Percentiles rank a stretch among this genome's conserved stretches.
Conservation (phyloP, 164 flowering plant species). For the Vitis riparia region DNA sequence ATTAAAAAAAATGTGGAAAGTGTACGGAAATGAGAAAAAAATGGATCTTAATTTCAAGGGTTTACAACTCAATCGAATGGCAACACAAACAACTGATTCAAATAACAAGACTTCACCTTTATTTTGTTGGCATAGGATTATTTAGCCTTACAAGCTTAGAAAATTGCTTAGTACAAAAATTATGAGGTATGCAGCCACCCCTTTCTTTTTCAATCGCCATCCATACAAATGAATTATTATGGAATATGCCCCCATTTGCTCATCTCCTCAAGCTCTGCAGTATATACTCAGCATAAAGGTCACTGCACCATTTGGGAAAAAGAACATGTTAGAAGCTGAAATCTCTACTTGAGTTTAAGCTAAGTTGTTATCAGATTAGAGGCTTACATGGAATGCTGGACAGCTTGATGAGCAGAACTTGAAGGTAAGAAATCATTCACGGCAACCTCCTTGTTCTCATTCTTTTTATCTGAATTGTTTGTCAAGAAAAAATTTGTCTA, state of each 20-base stretch:
- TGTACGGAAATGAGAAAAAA: too few species aligned
- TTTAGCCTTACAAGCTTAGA: neutral
- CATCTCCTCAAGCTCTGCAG: constrained; percentile 50
- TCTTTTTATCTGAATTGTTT: constrained; percentile 58
- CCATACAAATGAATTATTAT: constrained; percentile 9
- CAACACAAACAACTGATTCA: neutral
- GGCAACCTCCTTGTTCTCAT: constrained; percentile 71
- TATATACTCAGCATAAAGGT: constrained; percentile 61
- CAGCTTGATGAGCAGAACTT: constrained; percentile 41
- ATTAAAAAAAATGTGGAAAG: too few species aligned
- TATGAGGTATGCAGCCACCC: neutral
- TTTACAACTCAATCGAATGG: too few species aligned
- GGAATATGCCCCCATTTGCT: neutral
- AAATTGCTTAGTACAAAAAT: neutral
- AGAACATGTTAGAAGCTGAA: too few species aligned
- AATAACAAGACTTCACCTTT: neutral
- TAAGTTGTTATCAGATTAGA: neutral
- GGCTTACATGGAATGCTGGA: constrained; percentile 62
- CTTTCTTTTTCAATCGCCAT: neutral
- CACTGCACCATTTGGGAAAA: constrained; percentile 33
- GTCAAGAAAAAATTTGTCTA: constrained; percentile 26
- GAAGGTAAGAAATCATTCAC: constrained; percentile 58
- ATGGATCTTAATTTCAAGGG: too few species aligned
- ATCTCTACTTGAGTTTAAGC: too few species aligned
- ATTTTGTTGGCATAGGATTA: neutral